Evolutionary conservation across 768 basidiomycete genomes (phyloP).

Genomic region (Rhodotorula sphaerocarpa): DNA sequence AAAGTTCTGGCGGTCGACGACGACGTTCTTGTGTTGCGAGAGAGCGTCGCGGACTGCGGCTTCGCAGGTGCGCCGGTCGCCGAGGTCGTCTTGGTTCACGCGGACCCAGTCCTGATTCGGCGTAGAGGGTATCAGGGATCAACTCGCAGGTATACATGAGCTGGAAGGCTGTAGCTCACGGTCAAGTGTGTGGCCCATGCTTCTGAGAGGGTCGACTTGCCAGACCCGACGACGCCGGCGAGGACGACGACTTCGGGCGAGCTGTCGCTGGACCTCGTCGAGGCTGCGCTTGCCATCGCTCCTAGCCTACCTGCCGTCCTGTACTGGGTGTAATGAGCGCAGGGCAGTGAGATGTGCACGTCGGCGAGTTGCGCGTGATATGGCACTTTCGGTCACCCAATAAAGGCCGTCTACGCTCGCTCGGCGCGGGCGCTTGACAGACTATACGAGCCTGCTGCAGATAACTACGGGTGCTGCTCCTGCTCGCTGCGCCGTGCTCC

Average conservation of each 20-base stretch:
- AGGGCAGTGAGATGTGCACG: no score
- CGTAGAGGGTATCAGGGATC: neutral
- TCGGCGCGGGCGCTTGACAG: no score
- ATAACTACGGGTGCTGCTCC: no score
- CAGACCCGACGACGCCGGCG: constrained; percentile 28
- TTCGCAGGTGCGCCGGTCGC: constrained; percentile 28
- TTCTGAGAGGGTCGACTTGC: constrained; percentile 18
- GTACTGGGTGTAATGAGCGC: no score
- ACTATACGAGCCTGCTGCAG: no score
- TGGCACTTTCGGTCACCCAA: no score
- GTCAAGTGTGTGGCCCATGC: neutral
- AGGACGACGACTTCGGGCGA: constrained; percentile 19
- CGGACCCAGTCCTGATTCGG: constrained; percentile 23
- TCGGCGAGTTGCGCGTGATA: no score
- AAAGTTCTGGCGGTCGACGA: constrained; percentile 36
- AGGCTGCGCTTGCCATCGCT: neutral
- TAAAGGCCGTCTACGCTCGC: no score
- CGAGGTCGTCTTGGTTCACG: constrained; percentile 34
- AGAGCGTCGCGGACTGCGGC: constrained; percentile 3
- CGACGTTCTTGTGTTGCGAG: constrained; percentile 4
- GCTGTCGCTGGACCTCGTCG: neutral
- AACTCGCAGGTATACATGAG: neutral
- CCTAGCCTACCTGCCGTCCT: no score
- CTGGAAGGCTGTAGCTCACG: neutral
- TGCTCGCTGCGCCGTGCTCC: no score